phyloP scores from a whole-genome alignment of 2,329 filamentous ascomycete genomes.

The Colletotrichum viniferum region DNA sequence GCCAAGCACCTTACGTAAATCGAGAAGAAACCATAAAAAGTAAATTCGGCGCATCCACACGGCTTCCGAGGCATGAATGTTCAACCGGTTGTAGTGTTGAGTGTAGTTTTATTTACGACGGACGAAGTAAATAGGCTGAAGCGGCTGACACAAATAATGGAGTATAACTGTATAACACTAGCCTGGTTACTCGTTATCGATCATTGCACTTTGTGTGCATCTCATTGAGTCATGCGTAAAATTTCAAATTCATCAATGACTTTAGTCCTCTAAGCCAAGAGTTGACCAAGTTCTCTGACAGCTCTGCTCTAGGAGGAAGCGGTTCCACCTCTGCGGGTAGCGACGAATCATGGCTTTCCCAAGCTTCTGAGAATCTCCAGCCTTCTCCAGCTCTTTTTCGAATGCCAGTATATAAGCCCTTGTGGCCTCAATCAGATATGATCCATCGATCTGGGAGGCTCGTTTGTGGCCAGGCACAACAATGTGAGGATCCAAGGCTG shows the following conservation, averaged over 20 bases:
- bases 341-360: background rate
- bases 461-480: background rate
- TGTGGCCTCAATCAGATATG: background rate
- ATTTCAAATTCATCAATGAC: background rate
- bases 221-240: background rate
- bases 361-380: background rate
- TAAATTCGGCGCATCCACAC: background rate
- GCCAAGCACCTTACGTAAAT: background rate
- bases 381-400: background rate
- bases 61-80: background rate
- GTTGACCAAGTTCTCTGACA: background rate
- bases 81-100: background rate
- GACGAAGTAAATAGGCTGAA: background rate
- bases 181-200: background rate
- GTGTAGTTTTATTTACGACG: background rate
- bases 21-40: background rate
- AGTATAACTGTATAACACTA: background rate
- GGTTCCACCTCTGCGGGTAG: background rate
- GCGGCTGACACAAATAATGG: no score
- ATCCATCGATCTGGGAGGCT: background rate
- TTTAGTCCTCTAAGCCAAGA: background rate
- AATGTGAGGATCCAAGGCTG: background rate
- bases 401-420: background rate
- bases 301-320: background rate
- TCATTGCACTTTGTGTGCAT: background rate